Percentiles rank a stretch among this genome's conserved stretches.
Evolutionary conservation across 2,329 filamentous ascomycete species (phyloP).

Genomic region (Penicillium brasilianum): DNA sequence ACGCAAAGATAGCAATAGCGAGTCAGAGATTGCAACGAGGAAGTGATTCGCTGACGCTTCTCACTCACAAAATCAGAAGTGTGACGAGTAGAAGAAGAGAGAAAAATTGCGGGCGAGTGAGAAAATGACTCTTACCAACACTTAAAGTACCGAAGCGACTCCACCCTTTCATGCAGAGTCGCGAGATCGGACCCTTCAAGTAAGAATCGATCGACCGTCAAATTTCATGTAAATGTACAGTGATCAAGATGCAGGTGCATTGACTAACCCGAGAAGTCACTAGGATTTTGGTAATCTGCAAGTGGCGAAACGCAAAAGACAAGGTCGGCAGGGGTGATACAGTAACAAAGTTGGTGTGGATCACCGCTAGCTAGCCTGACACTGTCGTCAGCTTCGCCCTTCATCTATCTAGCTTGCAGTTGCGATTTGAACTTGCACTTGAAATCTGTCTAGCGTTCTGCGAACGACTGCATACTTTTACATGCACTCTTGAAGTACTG

Average conservation of each 20-base stretch:
- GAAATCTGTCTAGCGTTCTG: not conserved
- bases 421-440: not conserved
- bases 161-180: not conserved
- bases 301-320: not conserved
- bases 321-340: not conserved
- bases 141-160: not conserved
- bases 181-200: not conserved
- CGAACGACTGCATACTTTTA: not conserved
- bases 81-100: not conserved
- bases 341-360: not conserved
- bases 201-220: not conserved
- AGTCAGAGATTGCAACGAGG: not conserved
- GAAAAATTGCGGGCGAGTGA: not conserved
- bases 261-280: not conserved
- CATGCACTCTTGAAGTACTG: not conserved
- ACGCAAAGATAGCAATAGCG: not conserved
- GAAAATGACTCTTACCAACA: constrained; percentile 2
- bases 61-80: not conserved
- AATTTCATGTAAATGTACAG: not conserved
- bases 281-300: not conserved
- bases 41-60: not conserved
- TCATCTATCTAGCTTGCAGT: not conserved
- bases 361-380: not conserved
- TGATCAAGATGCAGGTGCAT: not conserved
- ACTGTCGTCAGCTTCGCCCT: not conserved